phyloP scores from a whole-genome alignment of 108 stramenopile genomes.

The Nitzschia putrida region DNA sequence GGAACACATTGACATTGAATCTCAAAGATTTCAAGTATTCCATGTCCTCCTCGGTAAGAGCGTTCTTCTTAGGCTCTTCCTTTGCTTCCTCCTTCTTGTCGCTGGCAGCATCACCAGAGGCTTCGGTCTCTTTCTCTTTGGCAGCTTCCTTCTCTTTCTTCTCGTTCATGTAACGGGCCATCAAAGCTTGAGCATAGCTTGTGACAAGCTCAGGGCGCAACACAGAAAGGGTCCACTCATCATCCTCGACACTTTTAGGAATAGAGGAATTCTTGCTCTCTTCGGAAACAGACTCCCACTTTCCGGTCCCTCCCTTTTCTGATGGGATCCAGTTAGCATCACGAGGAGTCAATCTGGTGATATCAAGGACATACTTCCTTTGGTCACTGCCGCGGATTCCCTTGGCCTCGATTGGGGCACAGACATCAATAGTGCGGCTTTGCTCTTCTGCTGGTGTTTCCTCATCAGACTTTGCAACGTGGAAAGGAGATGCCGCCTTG shows the following conservation, averaged over 20 bases:
- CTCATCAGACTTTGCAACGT: constrained; percentile 32
- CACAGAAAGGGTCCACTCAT: constrained; percentile 74
- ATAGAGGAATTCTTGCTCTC: constrained; percentile 21
- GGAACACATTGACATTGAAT: constrained; percentile 90
- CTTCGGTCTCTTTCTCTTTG: constrained; percentile 18
- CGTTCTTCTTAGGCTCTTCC: constrained; percentile 19
- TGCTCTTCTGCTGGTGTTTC: constrained; percentile 35
- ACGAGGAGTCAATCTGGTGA: constrained; percentile 88
- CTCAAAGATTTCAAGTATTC: constrained; percentile 66
- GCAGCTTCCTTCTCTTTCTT: constrained; percentile 38
- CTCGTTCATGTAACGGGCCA: constrained; percentile 50
- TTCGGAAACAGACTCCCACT: constrained; percentile 50
- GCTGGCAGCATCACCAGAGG: constrained; percentile 16
- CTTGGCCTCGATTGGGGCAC: constrained; percentile 89
- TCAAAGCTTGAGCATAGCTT: constrained; percentile 58
- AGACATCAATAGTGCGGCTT: constrained; percentile 54
- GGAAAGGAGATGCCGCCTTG: constrained; percentile 25
- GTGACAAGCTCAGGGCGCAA: constrained; percentile 86
- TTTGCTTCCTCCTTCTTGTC: constrained; percentile 35
- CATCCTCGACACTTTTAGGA: constrained; percentile 60
- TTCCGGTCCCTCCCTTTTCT: constrained; percentile 72
- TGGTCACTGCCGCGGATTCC: constrained; percentile 91
- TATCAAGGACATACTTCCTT: constrained; percentile 89
- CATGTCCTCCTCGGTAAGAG: constrained; percentile 70
- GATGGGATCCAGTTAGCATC: constrained; percentile 93